Percentiles rank a stretch among this genome's conserved stretches.
These are phyloP conservation scores for Candida maris DNA, from an alignment of 805 yeast genomes.

Conservation along the genomic window DNA sequence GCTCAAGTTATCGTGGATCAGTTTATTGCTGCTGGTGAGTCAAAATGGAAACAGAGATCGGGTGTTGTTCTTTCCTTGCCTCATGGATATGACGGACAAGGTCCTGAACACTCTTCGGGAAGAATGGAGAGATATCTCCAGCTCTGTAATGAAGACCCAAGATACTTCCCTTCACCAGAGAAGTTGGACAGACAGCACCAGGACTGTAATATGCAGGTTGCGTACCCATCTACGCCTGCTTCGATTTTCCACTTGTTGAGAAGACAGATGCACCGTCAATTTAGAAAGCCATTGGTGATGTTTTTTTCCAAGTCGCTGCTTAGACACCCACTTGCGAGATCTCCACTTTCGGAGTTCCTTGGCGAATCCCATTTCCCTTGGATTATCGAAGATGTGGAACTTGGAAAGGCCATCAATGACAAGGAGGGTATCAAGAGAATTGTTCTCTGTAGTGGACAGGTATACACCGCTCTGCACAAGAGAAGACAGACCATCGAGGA, in stretches of 20 bases:
- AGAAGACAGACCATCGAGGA: constrained; percentile 74
- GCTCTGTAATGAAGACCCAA: constrained; percentile 92
- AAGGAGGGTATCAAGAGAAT: constrained; percentile 86
- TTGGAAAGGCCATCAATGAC: constrained; percentile 70
- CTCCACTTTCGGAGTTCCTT: constrained; percentile 76
- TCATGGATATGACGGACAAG: constrained; percentile 99
- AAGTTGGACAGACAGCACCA: constrained; percentile 96
- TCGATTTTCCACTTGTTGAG: constrained; percentile 93
- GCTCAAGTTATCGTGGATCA: constrained; percentile 98
- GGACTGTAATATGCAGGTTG: constrained; percentile 97
- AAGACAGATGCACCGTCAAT: constrained; percentile 99
- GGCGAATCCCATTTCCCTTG: constrained; percentile 92
- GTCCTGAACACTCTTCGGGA: constrained; percentile 99
- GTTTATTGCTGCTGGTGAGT: constrained; percentile 94
- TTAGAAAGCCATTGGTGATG: constrained; percentile 84
- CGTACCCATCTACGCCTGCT: constrained; percentile 97
- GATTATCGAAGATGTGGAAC: constrained; percentile 89
- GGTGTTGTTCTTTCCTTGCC: constrained; percentile 95
- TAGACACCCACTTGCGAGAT: constrained; percentile 97
- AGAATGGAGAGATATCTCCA: constrained; percentile 96
- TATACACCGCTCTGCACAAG: constrained; percentile 86
- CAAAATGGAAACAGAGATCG: constrained; percentile 98
- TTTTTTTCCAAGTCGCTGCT: constrained; percentile 91
- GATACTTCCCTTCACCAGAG: constrained; percentile 85
- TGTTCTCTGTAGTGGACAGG: constrained; percentile 88